Percentiles rank a stretch among this genome's conserved stretches.
phyloP scores from a whole-genome alignment of 73 alveolate species.

The Stentor roeselii region DNA sequence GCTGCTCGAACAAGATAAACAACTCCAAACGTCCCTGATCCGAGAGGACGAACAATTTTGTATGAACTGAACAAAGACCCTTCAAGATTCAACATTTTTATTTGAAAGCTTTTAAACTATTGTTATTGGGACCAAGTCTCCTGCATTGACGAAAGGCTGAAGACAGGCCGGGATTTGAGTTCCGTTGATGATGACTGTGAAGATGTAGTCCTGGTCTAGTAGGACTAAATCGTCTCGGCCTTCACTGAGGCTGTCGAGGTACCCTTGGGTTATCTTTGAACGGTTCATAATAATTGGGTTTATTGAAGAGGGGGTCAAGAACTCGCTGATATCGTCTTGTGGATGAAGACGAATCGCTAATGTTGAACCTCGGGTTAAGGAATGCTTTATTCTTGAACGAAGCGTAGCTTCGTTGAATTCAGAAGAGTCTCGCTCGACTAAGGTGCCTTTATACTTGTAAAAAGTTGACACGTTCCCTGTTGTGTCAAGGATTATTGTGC shows the following conservation, averaged over 20 bases:
- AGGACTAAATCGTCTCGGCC: not conserved
- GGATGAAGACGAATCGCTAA: not conserved
- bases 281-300: not conserved
- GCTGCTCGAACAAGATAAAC: slow-evolving; percentile 28
- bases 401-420: not conserved
- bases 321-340: not conserved
- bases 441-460: slow-evolving; percentile 19
- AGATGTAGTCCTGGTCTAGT: not conserved
- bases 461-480: not conserved
- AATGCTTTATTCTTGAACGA: not conserved
- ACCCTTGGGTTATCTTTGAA: not conserved
- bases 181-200: not conserved
- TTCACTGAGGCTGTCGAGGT: not conserved
- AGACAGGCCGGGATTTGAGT: not conserved
- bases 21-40: slow-evolving; percentile 37
- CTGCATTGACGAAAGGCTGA: not conserved
- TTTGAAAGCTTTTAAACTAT: too few relatives aligned
- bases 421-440: not conserved
- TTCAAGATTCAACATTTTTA: slow-evolving; percentile 3
- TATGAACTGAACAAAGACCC: slow-evolving; percentile 16
- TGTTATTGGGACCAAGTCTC: not conserved
- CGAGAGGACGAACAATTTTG: slow-evolving; percentile 21
- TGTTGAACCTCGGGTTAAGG: not conserved
- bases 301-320: not conserved
- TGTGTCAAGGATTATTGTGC: not conserved